These are phyloP conservation scores for Pythium utonaiense DNA, from an alignment of 352 stramenopile genomes.

Conservation along the genomic window DNA sequence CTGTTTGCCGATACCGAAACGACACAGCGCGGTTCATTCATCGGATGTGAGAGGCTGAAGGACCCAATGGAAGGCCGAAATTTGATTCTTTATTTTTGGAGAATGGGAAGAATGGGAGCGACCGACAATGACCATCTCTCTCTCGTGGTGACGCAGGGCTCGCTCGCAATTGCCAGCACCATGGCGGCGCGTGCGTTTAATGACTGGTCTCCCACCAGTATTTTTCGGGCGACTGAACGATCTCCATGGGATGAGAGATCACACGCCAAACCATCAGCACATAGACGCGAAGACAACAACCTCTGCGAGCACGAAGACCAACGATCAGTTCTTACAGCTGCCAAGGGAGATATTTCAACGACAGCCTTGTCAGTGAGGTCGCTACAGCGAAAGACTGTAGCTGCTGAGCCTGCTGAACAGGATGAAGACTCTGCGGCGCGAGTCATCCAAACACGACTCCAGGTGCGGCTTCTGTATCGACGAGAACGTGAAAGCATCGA, in stretches of 20 bases:
- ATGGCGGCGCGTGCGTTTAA: constrained; percentile 13
- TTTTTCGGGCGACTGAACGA: constrained; percentile 26
- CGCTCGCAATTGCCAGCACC: not conserved
- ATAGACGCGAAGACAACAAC: not conserved
- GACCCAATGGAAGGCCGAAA: not conserved
- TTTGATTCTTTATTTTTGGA: not conserved
- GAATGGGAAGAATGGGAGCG: not conserved
- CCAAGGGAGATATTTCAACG: not conserved
- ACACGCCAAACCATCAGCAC: too few relatives aligned
- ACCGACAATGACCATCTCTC: too few relatives aligned
- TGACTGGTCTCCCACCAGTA: constrained; percentile 43
- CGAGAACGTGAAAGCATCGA: constrained; percentile 8
- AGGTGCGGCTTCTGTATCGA: constrained; percentile 12
- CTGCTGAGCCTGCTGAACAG: not conserved
- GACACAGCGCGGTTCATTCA: not conserved
- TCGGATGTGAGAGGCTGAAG: not conserved
- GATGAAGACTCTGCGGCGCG: not conserved
- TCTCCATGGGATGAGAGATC: not conserved
- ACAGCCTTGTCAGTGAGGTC: not conserved
- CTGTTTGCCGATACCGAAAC: constrained; percentile 10
- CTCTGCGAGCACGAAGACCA: not conserved
- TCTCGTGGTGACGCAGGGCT: not conserved
- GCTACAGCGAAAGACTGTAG: not conserved
- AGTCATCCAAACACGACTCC: not conserved
- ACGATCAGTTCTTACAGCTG: not conserved